Base-by-base conservation (phyloP, 208 protist genomes). In the Crithidia expoeki region DNA sequence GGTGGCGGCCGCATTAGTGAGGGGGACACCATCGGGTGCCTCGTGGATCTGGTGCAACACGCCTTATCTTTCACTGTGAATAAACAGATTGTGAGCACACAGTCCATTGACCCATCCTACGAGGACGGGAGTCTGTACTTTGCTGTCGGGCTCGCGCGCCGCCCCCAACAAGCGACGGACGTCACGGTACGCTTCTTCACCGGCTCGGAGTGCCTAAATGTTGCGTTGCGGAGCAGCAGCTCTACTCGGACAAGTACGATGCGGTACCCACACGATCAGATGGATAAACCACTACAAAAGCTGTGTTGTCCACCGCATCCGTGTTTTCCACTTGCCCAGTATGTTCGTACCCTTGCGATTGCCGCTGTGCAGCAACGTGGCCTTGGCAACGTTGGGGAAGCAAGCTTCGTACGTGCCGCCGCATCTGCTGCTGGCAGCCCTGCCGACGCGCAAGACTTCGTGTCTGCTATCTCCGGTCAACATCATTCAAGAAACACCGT, bases 21-120 rank as follows among this genome's bases (percentile, higher is more conserved):
- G 11, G 89, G 86, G 11, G 89, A 94, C 40, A 58, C 53, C 6
- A 74, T 94, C 10, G 89, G 89, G 1, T 92, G 86, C 51, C 74
- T 94, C 12, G 83, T 94, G n/a, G 82, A 90, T 66, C 67, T 89
- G 46, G 62, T 85, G 9, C 74, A 85, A 9, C 72, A 83, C 59
- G 80, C 80, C 11, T 72, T 94, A n/a, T 60, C 55, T 50, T 94
- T 92, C 46, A 92, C 86, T 9, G 79, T 87, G 50, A 94, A 94
- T 62, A 74, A 79, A 6, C 63, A 78, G 23, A 30, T 80, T 9
- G 61, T 80, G 19, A 46, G 61, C 28, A 65, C 56, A n/a, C 49
- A 61, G 25, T 58, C 84, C 2, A 66, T 81, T 16, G 58, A 71
- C 40, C 53, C 78, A 14, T 44, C 59, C 16, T 21, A 34, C 36